Evolutionary conservation across 2,329 filamentous ascomycete genomes (phyloP).

Genomic region (Sporothrix dimorphospora): DNA sequence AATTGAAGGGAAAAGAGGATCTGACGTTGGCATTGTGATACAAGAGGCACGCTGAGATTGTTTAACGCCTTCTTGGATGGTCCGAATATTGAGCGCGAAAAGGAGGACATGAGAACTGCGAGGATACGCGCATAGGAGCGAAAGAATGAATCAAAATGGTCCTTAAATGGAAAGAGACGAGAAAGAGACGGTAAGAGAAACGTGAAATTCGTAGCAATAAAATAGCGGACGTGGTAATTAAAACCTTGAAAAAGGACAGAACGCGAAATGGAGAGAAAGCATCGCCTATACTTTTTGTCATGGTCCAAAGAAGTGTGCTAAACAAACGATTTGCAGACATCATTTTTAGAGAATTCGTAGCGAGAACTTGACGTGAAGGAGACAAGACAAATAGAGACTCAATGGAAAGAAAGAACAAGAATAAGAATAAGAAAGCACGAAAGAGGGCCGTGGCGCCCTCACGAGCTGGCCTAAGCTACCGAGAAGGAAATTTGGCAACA

Average conservation of each 20-base stretch:
- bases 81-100: neutral
- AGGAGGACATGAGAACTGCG: neutral
- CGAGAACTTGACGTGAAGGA: neutral
- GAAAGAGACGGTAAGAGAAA: too few species aligned
- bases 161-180: neutral
- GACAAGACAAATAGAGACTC: neutral
- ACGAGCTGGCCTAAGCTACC: neutral
- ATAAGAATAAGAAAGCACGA: neutral
- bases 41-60: neutral
- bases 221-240: neutral
- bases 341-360: slow-evolving; percentile 8
- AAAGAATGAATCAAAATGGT: neutral
- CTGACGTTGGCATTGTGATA: neutral
- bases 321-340: slow-evolving; percentile 10
- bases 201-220: neutral
- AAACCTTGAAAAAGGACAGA: neutral
- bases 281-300: slow-evolving; percentile 4
- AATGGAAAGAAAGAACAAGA: neutral
- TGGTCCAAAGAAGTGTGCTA: neutral
- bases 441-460: neutral
- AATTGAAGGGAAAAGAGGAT: neutral
- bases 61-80: neutral
- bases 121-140: neutral
- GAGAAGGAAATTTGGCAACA: neutral
- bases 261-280: neutral